phyloP scores from a whole-genome alignment of 2,329 filamentous ascomycete genomes.

The Nannizzia gypsea region DNA sequence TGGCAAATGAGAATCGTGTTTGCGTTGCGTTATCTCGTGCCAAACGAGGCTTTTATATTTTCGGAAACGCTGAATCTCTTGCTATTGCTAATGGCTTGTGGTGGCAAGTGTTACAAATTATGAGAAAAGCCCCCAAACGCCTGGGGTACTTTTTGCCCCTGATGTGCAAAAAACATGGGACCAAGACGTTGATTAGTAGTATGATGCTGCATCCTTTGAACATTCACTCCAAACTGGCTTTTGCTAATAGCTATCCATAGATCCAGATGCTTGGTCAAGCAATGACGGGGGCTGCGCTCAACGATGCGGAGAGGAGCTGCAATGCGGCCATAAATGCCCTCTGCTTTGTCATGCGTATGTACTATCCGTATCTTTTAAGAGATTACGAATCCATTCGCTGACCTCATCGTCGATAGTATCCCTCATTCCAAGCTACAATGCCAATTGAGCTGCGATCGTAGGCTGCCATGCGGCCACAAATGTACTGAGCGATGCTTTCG shows the following conservation, averaged over 20 bases:
- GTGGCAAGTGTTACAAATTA: slow-evolving; percentile 38
- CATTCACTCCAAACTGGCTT: not conserved
- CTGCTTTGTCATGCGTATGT: slow-evolving; percentile 43
- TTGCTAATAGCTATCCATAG: slow-evolving; percentile 14
- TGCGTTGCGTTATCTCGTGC: slow-evolving; percentile 59
- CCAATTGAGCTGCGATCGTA: slow-evolving; percentile 22
- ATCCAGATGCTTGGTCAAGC: slow-evolving; percentile 43
- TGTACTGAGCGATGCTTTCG: slow-evolving; percentile 26
- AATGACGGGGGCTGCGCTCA: slow-evolving; percentile 43
- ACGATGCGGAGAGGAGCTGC: slow-evolving; percentile 34
- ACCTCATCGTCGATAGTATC: slow-evolving; percentile 24
- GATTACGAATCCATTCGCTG: not conserved
- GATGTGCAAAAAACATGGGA: slow-evolving; percentile 49
- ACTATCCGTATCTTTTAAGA: not conserved
- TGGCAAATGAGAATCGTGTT: slow-evolving; percentile 52
- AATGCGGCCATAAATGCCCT: slow-evolving; percentile 44
- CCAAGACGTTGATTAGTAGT: slow-evolving; percentile 41
- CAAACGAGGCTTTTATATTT: slow-evolving; percentile 67
- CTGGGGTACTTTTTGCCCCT: slow-evolving; percentile 48
- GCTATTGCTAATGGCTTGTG: slow-evolving; percentile 40
- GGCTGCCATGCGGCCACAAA: slow-evolving; percentile 29
- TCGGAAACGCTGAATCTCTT: slow-evolving; percentile 57
- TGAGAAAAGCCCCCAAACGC: slow-evolving; percentile 26
- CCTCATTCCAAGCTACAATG: slow-evolving; percentile 29
- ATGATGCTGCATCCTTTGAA: slow-evolving; percentile 7